These are phyloP conservation scores for Cyberlindnera petersonii DNA, from an alignment of 805 yeast species.

Conservation along the genomic window DNA sequence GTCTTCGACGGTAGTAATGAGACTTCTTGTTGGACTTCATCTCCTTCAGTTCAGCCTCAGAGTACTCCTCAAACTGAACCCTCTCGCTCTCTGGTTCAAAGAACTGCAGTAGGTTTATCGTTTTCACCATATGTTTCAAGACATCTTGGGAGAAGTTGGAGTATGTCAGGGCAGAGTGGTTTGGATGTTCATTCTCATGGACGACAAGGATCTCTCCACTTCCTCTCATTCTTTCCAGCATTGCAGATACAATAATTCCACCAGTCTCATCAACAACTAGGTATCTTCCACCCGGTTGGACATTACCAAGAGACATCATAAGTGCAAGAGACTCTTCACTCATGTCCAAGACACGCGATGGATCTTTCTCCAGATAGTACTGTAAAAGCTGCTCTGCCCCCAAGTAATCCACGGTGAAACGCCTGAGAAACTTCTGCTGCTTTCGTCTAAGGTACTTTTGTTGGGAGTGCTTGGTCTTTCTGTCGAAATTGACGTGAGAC, in stretches of 20 bases:
- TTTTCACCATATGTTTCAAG: conserved; percentile 53
- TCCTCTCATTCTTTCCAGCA: conserved; percentile 85
- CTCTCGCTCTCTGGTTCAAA: conserved; percentile 65
- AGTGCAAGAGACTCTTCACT: conserved; percentile 82
- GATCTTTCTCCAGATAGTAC: conserved; percentile 68
- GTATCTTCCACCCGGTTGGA: conserved; percentile 87
- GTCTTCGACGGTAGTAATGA: conserved; percentile 63
- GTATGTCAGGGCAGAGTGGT: conserved; percentile 63
- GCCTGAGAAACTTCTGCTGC: conserved; percentile 83
- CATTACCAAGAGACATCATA: conserved; percentile 72
- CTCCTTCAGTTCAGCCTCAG: conserved; percentile 49
- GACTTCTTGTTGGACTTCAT: conserved; percentile 57
- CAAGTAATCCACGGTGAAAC: conserved; percentile 77
- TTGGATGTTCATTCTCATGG: conserved; percentile 94
- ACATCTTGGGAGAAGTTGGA: conserved; percentile 57
- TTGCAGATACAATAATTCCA: conserved; percentile 78
- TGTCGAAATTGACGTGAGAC: conserved; percentile 81
- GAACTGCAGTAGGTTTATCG: conserved; percentile 75
- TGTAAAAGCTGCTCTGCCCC: conserved; percentile 69
- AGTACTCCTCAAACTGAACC: conserved; percentile 42
- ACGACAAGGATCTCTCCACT: conserved; percentile 65
- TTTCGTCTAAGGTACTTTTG: conserved; percentile 89
- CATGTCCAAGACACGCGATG: conserved; percentile 66
- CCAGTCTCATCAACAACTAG: conserved; percentile 92
- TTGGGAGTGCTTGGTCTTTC: conserved; percentile 85